phyloP scores from a whole-genome alignment of 2,329 filamentous ascomycete species.

The Sporothrix euskadiensis region DNA sequence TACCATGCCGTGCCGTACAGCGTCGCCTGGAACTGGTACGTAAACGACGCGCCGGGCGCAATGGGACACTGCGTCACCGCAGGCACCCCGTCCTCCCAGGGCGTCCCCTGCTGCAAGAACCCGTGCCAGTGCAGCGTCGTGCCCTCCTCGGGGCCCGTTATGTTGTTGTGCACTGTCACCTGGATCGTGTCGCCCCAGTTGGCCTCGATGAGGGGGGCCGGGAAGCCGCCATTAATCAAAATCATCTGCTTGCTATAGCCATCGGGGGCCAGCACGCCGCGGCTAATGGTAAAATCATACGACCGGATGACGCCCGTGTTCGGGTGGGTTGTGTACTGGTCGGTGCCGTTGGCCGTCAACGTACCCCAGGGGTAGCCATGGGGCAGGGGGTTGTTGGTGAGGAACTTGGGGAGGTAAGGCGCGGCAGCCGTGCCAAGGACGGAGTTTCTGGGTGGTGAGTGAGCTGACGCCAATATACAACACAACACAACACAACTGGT shows the following conservation, averaged over 20 bases:
- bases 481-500: too few relatives aligned
- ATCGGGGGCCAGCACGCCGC: slow-evolving; percentile 55
- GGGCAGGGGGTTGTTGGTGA: slow-evolving; percentile 51
- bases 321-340: slow-evolving; percentile 53
- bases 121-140: slow-evolving; percentile 55
- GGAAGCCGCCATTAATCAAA: slow-evolving; percentile 41
- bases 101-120: slow-evolving; percentile 47
- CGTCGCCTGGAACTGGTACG: slow-evolving; percentile 43
- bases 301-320: slow-evolving; percentile 56
- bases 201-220: slow-evolving; percentile 39
- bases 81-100: slow-evolving; percentile 50
- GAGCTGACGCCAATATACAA: background rate
- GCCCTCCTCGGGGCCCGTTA: slow-evolving; percentile 49
- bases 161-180: slow-evolving; percentile 66
- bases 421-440: slow-evolving; percentile 45
- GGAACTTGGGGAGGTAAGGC: slow-evolving; percentile 45
- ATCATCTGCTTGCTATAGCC: slow-evolving; percentile 57
- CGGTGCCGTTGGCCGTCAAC: slow-evolving; percentile 45
- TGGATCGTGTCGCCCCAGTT: slow-evolving; percentile 47
- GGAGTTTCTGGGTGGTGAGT: slow-evolving; percentile 40
- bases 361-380: slow-evolving; percentile 56
- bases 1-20: slow-evolving; percentile 48
- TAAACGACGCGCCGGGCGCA: slow-evolving; percentile 40
- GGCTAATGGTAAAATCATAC: slow-evolving; percentile 56
- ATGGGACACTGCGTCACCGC: slow-evolving; percentile 48